Evolutionary conservation across 441 rosid genomes (phyloP), one percentile per base, ranked within the genome.

Genomic region (Flueggea neowawraea): DNA sequence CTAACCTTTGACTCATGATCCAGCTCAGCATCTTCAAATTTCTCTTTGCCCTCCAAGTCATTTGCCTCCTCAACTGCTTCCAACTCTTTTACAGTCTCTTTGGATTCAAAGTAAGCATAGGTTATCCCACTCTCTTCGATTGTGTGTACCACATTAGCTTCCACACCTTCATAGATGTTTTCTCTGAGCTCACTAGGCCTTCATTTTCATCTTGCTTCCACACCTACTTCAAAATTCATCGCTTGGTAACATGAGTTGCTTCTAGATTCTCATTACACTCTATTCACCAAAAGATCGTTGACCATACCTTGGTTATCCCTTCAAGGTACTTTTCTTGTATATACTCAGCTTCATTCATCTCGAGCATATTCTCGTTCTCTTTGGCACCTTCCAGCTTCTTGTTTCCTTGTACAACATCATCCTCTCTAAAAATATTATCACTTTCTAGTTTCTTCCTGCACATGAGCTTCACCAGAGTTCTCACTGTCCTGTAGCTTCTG

Each of bases 1-100:
- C 87, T 53, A 69, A 65, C 75, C 73, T 86, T 75, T 79, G 87
- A 56, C 77, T 65, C 75, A 57, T 80, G 77, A 60, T 66, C 71
- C 60, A 36, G 41, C 52, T 64, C 69, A 70, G 72, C 64, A 62
- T 71, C 68, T 63, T 80, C 83, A 75, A 59, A 58, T 57, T 55
- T 73, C 65, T 67, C 69, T 58, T 66, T 67, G 55, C 70, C 82
- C 65, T 79, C 86, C 71, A 58, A 16, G 64, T 65, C 70, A 62
- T 71, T 67, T 67, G 55, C 71, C 71, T 75, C 60, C 70, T 59
- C 70, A 64, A 16, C 70, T 73, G 61, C 68, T 53, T 68, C 68
- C 58, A 78, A 70, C 60, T 74, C 82, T 63, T 70, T 73, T 68
- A 63, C 79, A 64, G 62, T 73, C 61, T 77, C 82, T 66, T 78